phyloP scores from a whole-genome alignment of 306 rosid genomes.

The Fagus crenata region DNA sequence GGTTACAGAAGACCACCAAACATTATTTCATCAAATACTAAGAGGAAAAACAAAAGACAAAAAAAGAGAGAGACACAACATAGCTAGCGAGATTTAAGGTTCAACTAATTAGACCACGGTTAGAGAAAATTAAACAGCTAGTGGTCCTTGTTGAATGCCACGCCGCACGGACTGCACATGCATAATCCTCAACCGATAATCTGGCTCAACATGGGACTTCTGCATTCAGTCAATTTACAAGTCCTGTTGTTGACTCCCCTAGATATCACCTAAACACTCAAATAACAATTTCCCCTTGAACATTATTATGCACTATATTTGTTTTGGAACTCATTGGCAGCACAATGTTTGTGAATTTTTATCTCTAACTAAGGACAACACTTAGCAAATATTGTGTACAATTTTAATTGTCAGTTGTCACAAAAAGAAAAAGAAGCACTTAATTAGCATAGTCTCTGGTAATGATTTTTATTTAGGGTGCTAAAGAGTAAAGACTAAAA shows the following conservation, averaged over 20 bases:
- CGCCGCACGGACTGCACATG: conserved; percentile 10
- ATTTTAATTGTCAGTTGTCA: no score
- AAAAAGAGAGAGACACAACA: neutral
- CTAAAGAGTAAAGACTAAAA: no score
- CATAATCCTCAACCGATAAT: neutral
- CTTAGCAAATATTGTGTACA: no score
- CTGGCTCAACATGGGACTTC: neutral
- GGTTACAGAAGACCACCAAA: no score
- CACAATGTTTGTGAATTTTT: no score
- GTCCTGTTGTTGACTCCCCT: conserved; percentile 31
- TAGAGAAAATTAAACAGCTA: conserved; percentile 1
- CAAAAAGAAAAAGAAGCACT: no score
- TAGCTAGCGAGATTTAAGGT: conserved; percentile 14
- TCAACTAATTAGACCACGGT: neutral
- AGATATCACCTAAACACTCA: conserved; percentile 27
- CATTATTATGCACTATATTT: no score
- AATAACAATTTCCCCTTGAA: neutral
- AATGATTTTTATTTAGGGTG: neutral
- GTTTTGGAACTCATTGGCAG: no score
- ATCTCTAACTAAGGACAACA: no score
- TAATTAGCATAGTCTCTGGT: no score
- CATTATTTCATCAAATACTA: no score
- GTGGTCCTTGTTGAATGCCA: conserved; percentile 23
- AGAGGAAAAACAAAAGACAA: neutral
- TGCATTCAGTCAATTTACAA: conserved; percentile 1